These are phyloP conservation scores for Eucalyptus cloeziana DNA, from an alignment of 345 rosid species.

Conservation along the genomic window DNA sequence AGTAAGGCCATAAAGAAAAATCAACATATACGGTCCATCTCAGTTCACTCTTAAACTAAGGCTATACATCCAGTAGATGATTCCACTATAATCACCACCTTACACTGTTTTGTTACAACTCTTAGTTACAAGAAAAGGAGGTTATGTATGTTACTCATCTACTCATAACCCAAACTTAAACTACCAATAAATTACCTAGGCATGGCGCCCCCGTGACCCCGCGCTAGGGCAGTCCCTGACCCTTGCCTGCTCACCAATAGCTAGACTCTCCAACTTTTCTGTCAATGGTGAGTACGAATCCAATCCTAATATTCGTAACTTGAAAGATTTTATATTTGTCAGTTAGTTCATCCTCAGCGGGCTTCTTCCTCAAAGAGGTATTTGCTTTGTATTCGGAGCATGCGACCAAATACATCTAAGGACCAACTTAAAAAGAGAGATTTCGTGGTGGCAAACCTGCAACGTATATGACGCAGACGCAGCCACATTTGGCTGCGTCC, in stretches of 20 bases:
- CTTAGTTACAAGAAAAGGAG: no score
- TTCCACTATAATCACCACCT: background rate
- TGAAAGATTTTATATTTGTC: background rate
- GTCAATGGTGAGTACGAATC: no score
- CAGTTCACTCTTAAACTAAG: no score
- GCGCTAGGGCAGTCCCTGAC: rapidly evolving
- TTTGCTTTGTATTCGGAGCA: background rate
- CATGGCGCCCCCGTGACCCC: rapidly evolving
- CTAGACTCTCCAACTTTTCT: no score
- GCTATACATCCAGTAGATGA: rapidly evolving
- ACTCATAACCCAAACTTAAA: no score
- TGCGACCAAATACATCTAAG: background rate
- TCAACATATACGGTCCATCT: no score
- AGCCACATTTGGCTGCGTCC: background rate
- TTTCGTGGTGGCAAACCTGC: background rate
- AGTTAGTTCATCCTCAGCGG: no score
- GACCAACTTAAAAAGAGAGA: background rate
- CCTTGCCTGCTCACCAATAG: no score
- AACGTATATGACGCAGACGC: background rate
- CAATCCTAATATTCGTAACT: no score
- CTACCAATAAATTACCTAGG: no score
- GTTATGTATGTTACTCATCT: no score
- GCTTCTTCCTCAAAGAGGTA: background rate
- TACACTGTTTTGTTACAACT: background rate
- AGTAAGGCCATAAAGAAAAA: background rate